Evolutionary conservation across 768 basidiomycete genomes (phyloP), one percentile per base, ranked within the genome.

Genomic region (Tulasnella sp.): DNA sequence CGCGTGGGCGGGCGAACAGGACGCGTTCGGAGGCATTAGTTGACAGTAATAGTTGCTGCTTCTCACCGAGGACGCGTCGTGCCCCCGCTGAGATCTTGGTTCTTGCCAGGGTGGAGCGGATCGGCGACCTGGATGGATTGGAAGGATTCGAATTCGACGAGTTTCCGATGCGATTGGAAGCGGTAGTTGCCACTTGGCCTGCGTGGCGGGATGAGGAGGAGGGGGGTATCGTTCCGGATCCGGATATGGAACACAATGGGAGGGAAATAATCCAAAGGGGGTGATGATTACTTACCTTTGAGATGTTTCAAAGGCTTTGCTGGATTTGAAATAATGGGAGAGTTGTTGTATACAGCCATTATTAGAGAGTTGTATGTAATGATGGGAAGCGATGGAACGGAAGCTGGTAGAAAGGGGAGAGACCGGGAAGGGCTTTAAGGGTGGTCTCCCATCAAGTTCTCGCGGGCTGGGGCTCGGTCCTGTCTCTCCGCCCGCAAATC

Each of bases 401-500:
- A 44, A 44, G 24, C 27, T 68, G 62, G 62, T 31, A 31, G 62
- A 68, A 68, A 68, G 62, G 62, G 62, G 62, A 68, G 62, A 19
- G 19, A 18, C 44, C 52, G n/a, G 52, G 52, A 52, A 44, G 44
- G 34, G 31, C 31, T 36, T 68, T 36, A 68, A 34, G 62, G 62
- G 31, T 6, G 12, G 27, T 68, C 31, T 16, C n/a, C 9, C 62
- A 68, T 68, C 62, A 68, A n/a, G 16, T 68, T 68, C 62, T 27
- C 62, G 62, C 62, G 62, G 62, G 31, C 62, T 68, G 62, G 31
- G 46, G 58, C 62, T 68, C 34, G 62, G 62, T 68, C 62, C 62
- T 68, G 62, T 68, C 62, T 68, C 62, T 27, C 62, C 62, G 62
- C 62, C 62, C 62, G 62, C 52, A 52, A 52, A 52, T 52, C 52